These are phyloP conservation scores for Daldinia vernicosa DNA, from an alignment of 495 filamentous ascomycete species.

Conservation along the genomic window DNA sequence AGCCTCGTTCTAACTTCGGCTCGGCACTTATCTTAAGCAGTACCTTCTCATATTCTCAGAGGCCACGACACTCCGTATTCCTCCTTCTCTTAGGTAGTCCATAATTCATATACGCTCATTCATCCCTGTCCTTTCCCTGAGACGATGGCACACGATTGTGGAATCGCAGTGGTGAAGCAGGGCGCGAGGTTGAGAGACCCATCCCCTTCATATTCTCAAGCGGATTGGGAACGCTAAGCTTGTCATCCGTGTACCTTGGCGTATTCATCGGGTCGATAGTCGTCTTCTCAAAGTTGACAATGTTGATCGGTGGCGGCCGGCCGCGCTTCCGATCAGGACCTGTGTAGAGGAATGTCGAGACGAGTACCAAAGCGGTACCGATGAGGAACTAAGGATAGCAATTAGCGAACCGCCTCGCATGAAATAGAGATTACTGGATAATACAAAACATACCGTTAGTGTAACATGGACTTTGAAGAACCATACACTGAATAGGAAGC, in stretches of 20 bases:
- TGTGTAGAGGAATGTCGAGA: slow-evolving; percentile 86
- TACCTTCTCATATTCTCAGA: not conserved
- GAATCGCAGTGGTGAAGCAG: slow-evolving; percentile 67
- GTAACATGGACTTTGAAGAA: slow-evolving; percentile 84
- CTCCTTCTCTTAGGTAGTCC: not conserved
- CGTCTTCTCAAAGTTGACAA: slow-evolving; percentile 80
- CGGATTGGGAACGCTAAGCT: slow-evolving; percentile 48
- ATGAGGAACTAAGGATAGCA: slow-evolving; percentile 72
- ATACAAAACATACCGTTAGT: slow-evolving; percentile 64
- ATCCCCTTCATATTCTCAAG: slow-evolving; percentile 62
- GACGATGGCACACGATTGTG: slow-evolving; percentile 57
- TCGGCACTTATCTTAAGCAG: slow-evolving; percentile 29
- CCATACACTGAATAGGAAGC: slow-evolving; percentile 81
- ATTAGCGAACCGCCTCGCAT: slow-evolving; percentile 18
- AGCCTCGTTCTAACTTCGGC: slow-evolving; percentile 17
- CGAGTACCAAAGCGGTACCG: slow-evolving; percentile 78
- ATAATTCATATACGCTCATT: slow-evolving; percentile 36
- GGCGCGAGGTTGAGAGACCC: slow-evolving; percentile 70
- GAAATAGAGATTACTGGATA: not conserved
- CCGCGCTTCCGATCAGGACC: slow-evolving; percentile 61
- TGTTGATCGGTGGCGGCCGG: slow-evolving; percentile 77
- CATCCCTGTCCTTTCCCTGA: slow-evolving; percentile 51
- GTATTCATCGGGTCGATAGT: slow-evolving; percentile 59
- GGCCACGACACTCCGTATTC: slow-evolving; percentile 1
- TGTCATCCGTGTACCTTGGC: slow-evolving; percentile 46